Conservation (phyloP, 306 rosid species). For the Inga oerstediana region DNA sequence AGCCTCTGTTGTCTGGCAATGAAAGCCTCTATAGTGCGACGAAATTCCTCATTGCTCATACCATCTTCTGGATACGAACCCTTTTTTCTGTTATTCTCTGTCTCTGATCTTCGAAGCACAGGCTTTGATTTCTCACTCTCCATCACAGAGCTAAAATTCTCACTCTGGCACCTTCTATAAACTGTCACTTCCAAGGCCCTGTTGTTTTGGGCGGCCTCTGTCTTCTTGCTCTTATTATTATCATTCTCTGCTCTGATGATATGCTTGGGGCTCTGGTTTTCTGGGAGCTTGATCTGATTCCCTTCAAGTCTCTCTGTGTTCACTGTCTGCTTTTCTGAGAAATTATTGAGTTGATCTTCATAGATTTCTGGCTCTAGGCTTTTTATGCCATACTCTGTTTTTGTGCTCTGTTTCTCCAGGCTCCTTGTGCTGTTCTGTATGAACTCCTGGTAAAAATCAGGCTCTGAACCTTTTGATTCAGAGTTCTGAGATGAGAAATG, state of each 20-base stretch:
- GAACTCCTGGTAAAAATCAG: slow-evolving; percentile 60
- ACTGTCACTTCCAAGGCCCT: slow-evolving; percentile 35
- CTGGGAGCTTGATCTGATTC: background rate
- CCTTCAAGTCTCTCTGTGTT: background rate
- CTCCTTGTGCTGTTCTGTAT: slow-evolving; percentile 43
- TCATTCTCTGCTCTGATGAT: background rate
- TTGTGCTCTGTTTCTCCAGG: slow-evolving; percentile 3
- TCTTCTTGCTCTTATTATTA: slow-evolving; percentile 14
- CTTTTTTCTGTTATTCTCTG: slow-evolving; percentile 40
- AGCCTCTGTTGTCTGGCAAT: slow-evolving; percentile 76
- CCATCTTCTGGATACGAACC: slow-evolving; percentile 55
- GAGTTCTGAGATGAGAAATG: slow-evolving; percentile 45
- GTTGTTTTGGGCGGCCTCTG: slow-evolving; percentile 16
- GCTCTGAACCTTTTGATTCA: slow-evolving; percentile 20
- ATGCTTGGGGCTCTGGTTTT: background rate
- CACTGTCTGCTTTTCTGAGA: background rate
- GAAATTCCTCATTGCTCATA: slow-evolving; percentile 84
- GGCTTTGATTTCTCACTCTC: slow-evolving; percentile 36
- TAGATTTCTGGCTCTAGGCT: slow-evolving; percentile 35
- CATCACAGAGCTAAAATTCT: slow-evolving; percentile 25
- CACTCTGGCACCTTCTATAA: slow-evolving; percentile 55
- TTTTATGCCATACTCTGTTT: slow-evolving; percentile 38
- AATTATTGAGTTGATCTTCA: background rate
- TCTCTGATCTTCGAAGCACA: slow-evolving; percentile 52
- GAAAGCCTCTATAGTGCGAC: slow-evolving; percentile 74